Evolutionary conservation across 1,284 basidiomycete genomes (phyloP).

Genomic region (Pseudozyma hubeiensis): DNA sequence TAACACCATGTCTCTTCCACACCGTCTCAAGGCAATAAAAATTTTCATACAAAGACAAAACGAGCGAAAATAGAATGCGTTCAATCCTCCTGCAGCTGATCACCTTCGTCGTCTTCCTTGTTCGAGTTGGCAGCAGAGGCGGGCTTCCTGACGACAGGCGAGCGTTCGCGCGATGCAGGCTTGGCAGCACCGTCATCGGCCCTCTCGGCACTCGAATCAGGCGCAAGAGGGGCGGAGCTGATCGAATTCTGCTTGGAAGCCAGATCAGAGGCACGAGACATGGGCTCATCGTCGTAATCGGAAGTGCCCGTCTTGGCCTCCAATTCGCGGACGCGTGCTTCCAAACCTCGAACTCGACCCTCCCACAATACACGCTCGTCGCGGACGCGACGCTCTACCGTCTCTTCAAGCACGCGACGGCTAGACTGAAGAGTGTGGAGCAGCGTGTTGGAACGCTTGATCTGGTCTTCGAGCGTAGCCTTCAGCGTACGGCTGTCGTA

Average conservation of each 20-base stretch:
- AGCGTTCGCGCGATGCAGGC: slow-evolving; percentile 19
- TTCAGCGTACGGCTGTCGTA: slow-evolving; percentile 65
- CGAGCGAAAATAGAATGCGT: background rate
- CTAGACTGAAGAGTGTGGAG: slow-evolving; percentile 65
- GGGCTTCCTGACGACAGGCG: slow-evolving; percentile 13
- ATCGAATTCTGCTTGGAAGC: slow-evolving; percentile 8
- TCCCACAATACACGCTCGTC: slow-evolving; percentile 62
- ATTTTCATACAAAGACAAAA: too few relatives aligned
- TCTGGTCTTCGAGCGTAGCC: slow-evolving; percentile 66
- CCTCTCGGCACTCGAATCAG: slow-evolving; percentile 9
- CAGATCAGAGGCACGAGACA: slow-evolving; percentile 5
- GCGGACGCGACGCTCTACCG: slow-evolving; percentile 58
- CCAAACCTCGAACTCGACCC: slow-evolving; percentile 51
- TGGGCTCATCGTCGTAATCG: slow-evolving; percentile 18
- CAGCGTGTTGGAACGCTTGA: slow-evolving; percentile 63
- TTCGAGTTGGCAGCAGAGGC: slow-evolving; percentile 2
- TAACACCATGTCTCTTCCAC: too few relatives aligned
- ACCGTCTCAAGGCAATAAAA: too few relatives aligned
- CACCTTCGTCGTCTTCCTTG: slow-evolving; percentile 33
- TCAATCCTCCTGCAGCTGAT: slow-evolving; percentile 39
- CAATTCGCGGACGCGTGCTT: slow-evolving; percentile 51
- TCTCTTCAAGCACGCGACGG: slow-evolving; percentile 61
- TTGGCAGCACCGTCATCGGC: slow-evolving; percentile 6
- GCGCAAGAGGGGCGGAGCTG: background rate
- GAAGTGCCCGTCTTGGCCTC: slow-evolving; percentile 40